These are phyloP conservation scores for Thelephora aurantiotincta DNA, from an alignment of 768 basidiomycete species.

Conservation along the genomic window DNA sequence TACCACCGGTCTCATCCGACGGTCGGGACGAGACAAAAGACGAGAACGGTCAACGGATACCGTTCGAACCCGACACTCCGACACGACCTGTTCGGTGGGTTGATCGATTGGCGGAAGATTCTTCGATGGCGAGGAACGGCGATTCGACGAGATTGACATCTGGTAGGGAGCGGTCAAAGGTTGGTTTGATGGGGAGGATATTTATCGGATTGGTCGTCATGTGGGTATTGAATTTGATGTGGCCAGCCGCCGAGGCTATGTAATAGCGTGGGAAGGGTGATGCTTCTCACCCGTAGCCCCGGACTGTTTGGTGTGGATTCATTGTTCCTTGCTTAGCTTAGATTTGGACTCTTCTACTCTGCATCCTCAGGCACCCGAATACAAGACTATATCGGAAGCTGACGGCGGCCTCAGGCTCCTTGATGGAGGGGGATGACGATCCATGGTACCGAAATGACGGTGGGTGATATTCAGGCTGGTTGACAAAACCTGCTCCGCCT, in stretches of 20 bases:
- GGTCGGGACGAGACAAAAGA: constrained; percentile 9
- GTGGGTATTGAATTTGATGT: constrained; percentile 56
- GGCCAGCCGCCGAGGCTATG: constrained; percentile 14
- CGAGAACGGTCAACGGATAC: constrained; percentile 16
- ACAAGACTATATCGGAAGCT: too few relatives aligned
- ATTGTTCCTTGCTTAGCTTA: too few relatives aligned
- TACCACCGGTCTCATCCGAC: constrained; percentile 12
- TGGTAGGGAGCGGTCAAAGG: constrained; percentile 16
- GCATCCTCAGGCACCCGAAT: too few relatives aligned
- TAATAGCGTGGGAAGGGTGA: too few relatives aligned
- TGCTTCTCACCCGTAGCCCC: too few relatives aligned
- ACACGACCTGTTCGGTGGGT: constrained; percentile 32
- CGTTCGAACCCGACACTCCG: constrained; percentile 26
- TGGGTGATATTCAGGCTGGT: too few relatives aligned
- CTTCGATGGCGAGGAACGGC: constrained; percentile 9
- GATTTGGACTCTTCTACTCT: too few relatives aligned
- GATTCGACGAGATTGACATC: constrained; percentile 19
- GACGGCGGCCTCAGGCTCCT: too few relatives aligned
- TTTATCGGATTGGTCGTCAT: constrained; percentile 29
- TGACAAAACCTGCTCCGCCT: too few relatives aligned
- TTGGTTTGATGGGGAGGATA: constrained; percentile 29
- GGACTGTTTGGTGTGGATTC: too few relatives aligned
- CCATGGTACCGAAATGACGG: too few relatives aligned
- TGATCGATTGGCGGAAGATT: constrained; percentile 30
- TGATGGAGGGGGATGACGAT: too few relatives aligned